Percentiles rank a stretch among this genome's conserved stretches.
These are phyloP conservation scores for Aspergillus sp. DNA, from an alignment of 2,329 filamentous ascomycete species.

Conservation along the genomic window DNA sequence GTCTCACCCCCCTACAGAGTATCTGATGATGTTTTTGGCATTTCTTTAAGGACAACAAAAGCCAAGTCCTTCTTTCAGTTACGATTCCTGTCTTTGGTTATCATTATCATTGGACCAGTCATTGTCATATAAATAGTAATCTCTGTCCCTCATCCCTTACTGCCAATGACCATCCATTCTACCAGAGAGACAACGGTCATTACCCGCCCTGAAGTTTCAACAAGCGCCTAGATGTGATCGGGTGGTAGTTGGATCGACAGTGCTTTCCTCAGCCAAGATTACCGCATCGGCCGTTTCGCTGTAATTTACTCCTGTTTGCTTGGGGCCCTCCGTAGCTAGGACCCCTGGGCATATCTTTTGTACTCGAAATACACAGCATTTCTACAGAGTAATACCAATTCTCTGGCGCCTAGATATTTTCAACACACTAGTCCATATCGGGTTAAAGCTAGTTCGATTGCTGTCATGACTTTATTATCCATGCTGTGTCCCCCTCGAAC, in stretches of 20 bases:
- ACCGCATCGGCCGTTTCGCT: neutral
- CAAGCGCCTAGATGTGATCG: constrained; percentile 31
- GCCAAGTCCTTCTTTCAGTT: neutral
- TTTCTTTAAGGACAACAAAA: too few relatives aligned
- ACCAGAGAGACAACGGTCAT: neutral
- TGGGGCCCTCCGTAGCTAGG: too few relatives aligned
- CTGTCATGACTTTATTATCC: constrained; percentile 2
- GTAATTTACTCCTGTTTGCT: too few relatives aligned
- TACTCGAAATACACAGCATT: too few relatives aligned
- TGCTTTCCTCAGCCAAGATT: neutral
- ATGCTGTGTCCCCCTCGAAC: neutral
- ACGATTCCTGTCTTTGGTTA: too few relatives aligned
- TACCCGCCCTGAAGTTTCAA: constrained; percentile 21
- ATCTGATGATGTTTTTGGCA: too few relatives aligned
- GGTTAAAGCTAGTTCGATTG: neutral
- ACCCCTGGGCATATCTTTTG: too few relatives aligned
- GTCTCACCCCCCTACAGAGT: too few relatives aligned
- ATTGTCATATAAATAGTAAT: too few relatives aligned
- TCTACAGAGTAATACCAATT: neutral
- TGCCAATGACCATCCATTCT: neutral
- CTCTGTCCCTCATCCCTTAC: too few relatives aligned
- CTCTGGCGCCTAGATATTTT: neutral
- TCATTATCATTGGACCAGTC: too few relatives aligned
- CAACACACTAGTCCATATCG: neutral
- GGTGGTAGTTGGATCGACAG: neutral